phyloP scores from a whole-genome alignment of 495 filamentous ascomycete species.

The Podospora appendiculata region DNA sequence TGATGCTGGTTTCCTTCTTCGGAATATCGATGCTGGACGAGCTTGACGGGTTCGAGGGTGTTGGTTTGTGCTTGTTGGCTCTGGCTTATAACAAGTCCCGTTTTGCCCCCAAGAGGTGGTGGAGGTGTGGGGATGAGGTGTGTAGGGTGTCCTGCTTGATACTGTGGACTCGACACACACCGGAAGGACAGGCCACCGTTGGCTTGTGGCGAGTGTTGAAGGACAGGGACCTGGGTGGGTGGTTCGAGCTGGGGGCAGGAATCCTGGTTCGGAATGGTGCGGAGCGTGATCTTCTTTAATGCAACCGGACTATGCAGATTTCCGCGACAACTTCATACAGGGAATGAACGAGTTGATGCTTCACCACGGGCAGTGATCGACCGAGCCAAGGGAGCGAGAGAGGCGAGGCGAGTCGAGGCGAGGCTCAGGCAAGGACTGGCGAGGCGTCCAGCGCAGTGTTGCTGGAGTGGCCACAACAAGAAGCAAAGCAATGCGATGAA shows the following conservation, averaged over 20 bases:
- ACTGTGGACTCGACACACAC: background rate
- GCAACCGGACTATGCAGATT: slow-evolving; percentile 26
- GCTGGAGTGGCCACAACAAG: background rate
- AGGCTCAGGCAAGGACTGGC: background rate
- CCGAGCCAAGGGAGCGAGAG: background rate
- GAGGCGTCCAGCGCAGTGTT: slow-evolving; percentile 9
- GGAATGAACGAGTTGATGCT: slow-evolving; percentile 7
- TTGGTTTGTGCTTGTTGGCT: slow-evolving; percentile 20
- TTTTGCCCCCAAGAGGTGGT: slow-evolving; percentile 13
- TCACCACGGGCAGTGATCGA: slow-evolving; percentile 1
- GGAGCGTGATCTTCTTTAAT: slow-evolving; percentile 33
- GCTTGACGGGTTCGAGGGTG: slow-evolving; percentile 4
- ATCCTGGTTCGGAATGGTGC: slow-evolving; percentile 29
- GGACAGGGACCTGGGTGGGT: slow-evolving; percentile 5
- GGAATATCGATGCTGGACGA: slow-evolving; percentile 15
- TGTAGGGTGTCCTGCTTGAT: background rate
- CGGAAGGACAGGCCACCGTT: slow-evolving; percentile 10
- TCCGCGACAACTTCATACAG: slow-evolving; percentile 17
- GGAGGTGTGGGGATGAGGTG: slow-evolving; percentile 13
- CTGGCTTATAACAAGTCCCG: slow-evolving; percentile 26
- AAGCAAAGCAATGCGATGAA: too few species aligned
- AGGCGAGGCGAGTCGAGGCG: background rate
- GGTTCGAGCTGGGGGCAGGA: slow-evolving; percentile 23
- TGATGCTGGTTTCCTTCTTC: slow-evolving; percentile 9
- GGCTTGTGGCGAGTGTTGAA: slow-evolving; percentile 15